A percentile compares a stretch with the other conserved stretches of the same genome.
These are phyloP conservation scores for Capillidium heterosporum DNA, from an alignment of 371 early-diverging fungal species.

Conservation along the genomic window DNA sequence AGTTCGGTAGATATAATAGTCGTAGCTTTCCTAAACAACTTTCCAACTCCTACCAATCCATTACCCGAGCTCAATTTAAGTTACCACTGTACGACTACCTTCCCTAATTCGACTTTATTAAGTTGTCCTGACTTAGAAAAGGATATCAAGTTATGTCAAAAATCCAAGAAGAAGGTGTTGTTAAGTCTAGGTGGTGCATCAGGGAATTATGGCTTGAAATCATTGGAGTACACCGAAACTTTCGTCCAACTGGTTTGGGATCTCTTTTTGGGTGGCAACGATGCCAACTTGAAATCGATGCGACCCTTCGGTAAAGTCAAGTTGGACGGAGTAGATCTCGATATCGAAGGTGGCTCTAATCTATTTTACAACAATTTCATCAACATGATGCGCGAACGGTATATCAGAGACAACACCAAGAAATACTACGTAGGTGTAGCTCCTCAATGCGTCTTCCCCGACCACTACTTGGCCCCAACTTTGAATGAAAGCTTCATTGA, in stretches of 20 bases:
- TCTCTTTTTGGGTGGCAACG: slow-evolving; percentile 29
- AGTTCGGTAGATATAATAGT: slow-evolving; percentile 29
- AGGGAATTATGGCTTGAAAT: slow-evolving; percentile 32
- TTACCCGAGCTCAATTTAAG: slow-evolving; percentile 31
- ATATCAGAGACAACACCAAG: neutral
- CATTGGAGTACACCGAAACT: slow-evolving; percentile 19
- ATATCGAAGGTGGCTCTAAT: slow-evolving; percentile 37
- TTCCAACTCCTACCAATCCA: slow-evolving; percentile 20
- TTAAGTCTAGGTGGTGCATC: slow-evolving; percentile 50
- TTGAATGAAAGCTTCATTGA: slow-evolving; percentile 37
- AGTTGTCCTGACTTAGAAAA: slow-evolving; percentile 32
- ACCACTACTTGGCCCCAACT: slow-evolving; percentile 27
- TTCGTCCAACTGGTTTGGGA: slow-evolving; percentile 44
- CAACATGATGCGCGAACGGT: slow-evolving; percentile 19
- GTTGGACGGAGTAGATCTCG: slow-evolving; percentile 51
- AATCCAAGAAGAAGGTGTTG: slow-evolving; percentile 32
- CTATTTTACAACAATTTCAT: slow-evolving; percentile 30
- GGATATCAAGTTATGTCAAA: slow-evolving; percentile 44
- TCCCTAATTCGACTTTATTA: slow-evolving; percentile 23
- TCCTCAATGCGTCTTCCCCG: slow-evolving; percentile 30
- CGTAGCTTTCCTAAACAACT: slow-evolving; percentile 40
- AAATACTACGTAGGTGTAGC: slow-evolving; percentile 19
- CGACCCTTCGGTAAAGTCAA: slow-evolving; percentile 36
- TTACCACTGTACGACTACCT: slow-evolving; percentile 27
- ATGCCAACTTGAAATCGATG: slow-evolving; percentile 10